Evolutionary conservation across 2,329 filamentous ascomycete species (phyloP).

Genomic region (Calonectria ilicicola): DNA sequence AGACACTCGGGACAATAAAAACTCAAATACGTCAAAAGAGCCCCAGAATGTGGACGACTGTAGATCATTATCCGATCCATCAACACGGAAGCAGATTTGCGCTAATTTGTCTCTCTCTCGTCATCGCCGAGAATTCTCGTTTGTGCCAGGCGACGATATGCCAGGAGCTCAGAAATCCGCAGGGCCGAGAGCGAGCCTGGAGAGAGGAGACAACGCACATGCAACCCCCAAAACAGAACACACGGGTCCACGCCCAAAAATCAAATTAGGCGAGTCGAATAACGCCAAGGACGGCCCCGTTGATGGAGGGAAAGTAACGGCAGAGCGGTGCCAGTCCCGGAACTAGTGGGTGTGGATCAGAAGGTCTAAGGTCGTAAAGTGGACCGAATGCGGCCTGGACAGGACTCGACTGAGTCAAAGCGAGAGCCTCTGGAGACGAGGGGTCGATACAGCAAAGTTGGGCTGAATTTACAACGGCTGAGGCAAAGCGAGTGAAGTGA

Average conservation of each 20-base stretch:
- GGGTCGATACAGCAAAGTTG: conserved; percentile 19
- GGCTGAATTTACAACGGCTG: conserved; percentile 19
- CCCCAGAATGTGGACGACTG: conserved; percentile 7
- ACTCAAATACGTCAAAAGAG: conserved; percentile 6
- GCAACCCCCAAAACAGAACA: background rate
- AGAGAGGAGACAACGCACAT: background rate
- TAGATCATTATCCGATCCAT: background rate
- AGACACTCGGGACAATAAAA: conserved; percentile 16
- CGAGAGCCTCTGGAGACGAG: conserved; percentile 5
- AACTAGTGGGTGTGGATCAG: background rate
- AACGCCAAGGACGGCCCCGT: conserved; percentile 2
- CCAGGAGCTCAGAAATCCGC: conserved; percentile 8
- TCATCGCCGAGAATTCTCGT: conserved; percentile 44
- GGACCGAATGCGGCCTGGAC: background rate
- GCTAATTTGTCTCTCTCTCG: background rate
- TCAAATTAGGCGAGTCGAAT: background rate
- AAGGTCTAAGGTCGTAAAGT: background rate
- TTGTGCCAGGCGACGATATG: conserved; percentile 42
- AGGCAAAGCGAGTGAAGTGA: conserved; percentile 22
- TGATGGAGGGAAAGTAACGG: conserved; percentile 7
- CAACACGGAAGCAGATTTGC: background rate
- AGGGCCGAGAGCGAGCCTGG: background rate
- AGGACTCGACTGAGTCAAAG: background rate
- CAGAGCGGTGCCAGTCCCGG: background rate
- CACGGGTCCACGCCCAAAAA: background rate